A percentile compares a stretch with the other conserved stretches of the same genome.
Conservation (phyloP, 768 basidiomycete genomes). For the Trametes sanguinea region DNA sequence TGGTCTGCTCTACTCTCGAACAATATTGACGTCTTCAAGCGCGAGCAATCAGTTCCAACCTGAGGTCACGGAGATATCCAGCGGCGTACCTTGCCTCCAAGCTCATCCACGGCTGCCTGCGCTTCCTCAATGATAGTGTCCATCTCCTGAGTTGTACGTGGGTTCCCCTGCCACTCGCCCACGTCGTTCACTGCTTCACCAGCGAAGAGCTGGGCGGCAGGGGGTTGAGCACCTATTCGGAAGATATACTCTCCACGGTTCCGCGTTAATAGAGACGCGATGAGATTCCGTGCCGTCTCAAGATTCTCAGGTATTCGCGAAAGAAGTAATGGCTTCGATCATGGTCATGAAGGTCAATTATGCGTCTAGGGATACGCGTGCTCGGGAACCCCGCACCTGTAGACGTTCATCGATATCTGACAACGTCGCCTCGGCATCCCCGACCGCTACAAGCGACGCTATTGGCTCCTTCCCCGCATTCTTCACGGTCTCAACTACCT, state of each 20-base stretch:
- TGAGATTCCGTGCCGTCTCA: constrained; percentile 59
- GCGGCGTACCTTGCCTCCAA: constrained; percentile 70
- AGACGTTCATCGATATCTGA: constrained; percentile 56
- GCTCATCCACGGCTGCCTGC: constrained; percentile 61
- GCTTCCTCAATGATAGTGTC: constrained; percentile 47
- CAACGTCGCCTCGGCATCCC: constrained; percentile 12
- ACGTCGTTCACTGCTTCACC: constrained; percentile 49
- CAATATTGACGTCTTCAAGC: constrained; percentile 54
- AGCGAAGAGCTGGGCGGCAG: constrained; percentile 54
- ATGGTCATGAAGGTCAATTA: not conserved
- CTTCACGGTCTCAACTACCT: constrained; percentile 5
- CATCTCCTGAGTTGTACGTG: constrained; percentile 54
- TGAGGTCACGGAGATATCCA: constrained; percentile 1
- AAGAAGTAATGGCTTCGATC: constrained; percentile 46
- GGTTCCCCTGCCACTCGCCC: constrained; percentile 56
- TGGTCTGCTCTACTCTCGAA: constrained; percentile 48
- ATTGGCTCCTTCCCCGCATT: constrained; percentile 16
- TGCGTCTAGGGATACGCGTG: not conserved
- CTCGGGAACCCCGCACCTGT: constrained; percentile 41
- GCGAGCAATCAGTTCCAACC: not conserved
- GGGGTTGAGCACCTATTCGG: constrained; percentile 69
- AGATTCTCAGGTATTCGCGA: constrained; percentile 44
- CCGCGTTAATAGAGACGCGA: constrained; percentile 68
- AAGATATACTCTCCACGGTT: constrained; percentile 74
- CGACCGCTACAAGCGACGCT: constrained; percentile 3